A percentile compares a stretch with the other conserved stretches of the same genome.
Conservation (phyloP, 768 basidiomycete species). For the Podaxis sp. region DNA sequence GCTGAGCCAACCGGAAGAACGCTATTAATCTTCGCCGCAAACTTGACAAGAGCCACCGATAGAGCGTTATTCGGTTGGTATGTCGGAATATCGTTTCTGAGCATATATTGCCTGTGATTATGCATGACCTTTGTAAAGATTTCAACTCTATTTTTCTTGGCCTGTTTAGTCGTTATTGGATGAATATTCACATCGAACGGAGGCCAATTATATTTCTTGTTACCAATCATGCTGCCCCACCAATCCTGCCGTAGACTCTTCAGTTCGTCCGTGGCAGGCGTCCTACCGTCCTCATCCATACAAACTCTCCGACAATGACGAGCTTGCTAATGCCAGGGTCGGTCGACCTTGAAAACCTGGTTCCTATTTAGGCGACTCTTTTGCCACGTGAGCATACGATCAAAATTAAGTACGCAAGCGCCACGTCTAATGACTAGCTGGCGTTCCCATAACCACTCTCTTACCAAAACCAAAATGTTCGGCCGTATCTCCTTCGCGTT, state of each 20-base stretch:
- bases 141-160: constrained; percentile 5
- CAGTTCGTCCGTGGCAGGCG: background rate
- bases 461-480: constrained; percentile 47
- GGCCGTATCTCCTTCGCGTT: constrained; percentile 62
- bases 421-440: constrained; percentile 23
- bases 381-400: constrained; percentile 9
- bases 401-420: constrained; percentile 17
- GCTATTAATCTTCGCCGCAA: constrained; percentile 9
- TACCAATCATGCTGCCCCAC: background rate
- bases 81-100: constrained; percentile 3
- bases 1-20: constrained; percentile 4
- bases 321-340: background rate
- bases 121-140: background rate
- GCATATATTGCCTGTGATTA: background rate
- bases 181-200: background rate
- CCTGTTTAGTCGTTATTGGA: background rate
- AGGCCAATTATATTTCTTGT: background rate
- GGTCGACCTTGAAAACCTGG: background rate
- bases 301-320: background rate
- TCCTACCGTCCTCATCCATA: background rate
- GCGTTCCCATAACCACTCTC: constrained; percentile 18
- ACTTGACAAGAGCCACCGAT: background rate
- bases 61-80: background rate
- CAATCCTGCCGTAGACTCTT: background rate
- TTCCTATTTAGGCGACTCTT: background rate